phyloP scores from a whole-genome alignment of 2,329 filamentous ascomycete genomes.

The Trichoderma sp. region DNA sequence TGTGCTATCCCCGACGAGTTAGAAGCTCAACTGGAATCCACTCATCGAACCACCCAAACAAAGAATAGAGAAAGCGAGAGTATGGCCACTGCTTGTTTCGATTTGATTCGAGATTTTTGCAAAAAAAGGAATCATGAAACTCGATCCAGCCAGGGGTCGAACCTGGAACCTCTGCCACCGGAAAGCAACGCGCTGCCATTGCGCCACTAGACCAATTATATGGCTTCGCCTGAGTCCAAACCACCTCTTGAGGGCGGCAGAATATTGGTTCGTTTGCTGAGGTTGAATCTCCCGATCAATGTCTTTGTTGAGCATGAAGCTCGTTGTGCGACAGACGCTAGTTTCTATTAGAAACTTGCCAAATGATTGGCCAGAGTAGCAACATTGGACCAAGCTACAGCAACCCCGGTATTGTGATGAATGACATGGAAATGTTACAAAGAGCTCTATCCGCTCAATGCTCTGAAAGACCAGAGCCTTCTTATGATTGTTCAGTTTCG shows the following conservation, averaged over 20 bases:
- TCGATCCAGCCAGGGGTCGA: constrained; percentile 36
- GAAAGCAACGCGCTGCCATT: constrained; percentile 32
- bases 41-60: background rate
- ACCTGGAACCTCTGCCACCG: constrained; percentile 38
- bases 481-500: background rate
- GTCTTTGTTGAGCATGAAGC: background rate
- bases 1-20: background rate
- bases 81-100: background rate
- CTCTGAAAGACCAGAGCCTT: background rate
- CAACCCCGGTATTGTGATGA: background rate
- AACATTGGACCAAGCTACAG: background rate
- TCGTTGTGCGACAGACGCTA: background rate
- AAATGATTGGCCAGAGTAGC: background rate
- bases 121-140: background rate
- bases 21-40: background rate
- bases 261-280: no score
- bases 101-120: background rate
- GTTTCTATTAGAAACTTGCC: background rate
- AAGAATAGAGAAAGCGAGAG: no score
- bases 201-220: constrained; percentile 17
- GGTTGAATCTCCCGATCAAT: background rate
- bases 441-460: background rate
- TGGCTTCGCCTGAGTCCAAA: background rate
- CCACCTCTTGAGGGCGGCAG: background rate
- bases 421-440: background rate